Percentiles rank a stretch among this genome's conserved stretches.
Evolutionary conservation across 345 rosid genomes (phyloP).

Genomic region (Melastoma malabathricum): DNA sequence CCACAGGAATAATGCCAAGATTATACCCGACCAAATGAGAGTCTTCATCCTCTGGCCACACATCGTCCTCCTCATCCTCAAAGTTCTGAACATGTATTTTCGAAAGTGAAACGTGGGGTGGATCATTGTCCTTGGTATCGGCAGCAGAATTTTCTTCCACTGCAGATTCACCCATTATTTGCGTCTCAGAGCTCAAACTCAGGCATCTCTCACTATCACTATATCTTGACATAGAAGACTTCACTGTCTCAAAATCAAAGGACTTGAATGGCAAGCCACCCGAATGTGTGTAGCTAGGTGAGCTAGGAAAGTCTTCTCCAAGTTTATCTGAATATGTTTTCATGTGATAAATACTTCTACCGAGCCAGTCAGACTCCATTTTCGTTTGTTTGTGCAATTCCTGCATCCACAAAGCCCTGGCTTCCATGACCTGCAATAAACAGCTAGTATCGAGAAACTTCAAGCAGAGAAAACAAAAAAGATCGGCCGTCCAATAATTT

Average conservation of each 20-base stretch:
- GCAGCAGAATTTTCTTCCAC: conserved; percentile 34
- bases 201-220: conserved; percentile 54
- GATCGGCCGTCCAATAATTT: too few relatives aligned
- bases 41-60: conserved; percentile 75
- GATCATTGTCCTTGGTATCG: conserved; percentile 23
- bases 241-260: conserved; percentile 17
- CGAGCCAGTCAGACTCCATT: conserved; percentile 30
- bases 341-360: conserved; percentile 20
- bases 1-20: conserved; percentile 20
- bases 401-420: conserved; percentile 66
- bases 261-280: conserved; percentile 16
- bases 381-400: conserved; percentile 54
- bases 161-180: conserved; percentile 46
- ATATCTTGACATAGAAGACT: conserved; percentile 24
- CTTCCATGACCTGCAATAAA: conserved; percentile 53
- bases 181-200: conserved; percentile 32
- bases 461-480: too few relatives aligned
- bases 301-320: conserved; percentile 18
- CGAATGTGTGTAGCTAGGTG: conserved; percentile 15
- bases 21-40: conserved; percentile 28
- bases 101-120: conserved; percentile 14
- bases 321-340: conserved; percentile 8
- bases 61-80: conserved; percentile 55
- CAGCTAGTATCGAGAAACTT: conserved; percentile 4
- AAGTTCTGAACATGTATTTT: conserved; percentile 30